These are phyloP conservation scores for Cadophora malorum DNA, from an alignment of 2,329 filamentous ascomycete species.

Conservation along the genomic window DNA sequence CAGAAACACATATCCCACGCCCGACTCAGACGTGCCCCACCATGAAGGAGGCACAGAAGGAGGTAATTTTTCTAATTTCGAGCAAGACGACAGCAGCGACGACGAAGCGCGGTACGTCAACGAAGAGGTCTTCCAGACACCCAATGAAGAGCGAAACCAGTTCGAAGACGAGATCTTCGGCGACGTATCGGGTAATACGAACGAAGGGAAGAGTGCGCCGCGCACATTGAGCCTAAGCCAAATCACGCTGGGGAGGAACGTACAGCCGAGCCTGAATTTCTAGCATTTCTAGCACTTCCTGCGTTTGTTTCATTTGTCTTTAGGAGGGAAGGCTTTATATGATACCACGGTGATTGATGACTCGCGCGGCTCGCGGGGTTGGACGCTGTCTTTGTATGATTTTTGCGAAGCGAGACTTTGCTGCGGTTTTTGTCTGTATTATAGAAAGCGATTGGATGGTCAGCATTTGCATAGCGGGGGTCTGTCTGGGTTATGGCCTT, in stretches of 20 bases:
- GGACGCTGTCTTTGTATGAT: slow-evolving; percentile 15
- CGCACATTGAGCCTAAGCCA: slow-evolving; percentile 70
- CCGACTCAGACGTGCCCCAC: slow-evolving; percentile 20
- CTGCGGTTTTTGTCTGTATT: slow-evolving; percentile 1
- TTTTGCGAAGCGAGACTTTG: slow-evolving; percentile 18
- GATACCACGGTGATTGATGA: slow-evolving; percentile 19
- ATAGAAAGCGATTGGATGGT: neutral
- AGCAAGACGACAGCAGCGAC: slow-evolving; percentile 41
- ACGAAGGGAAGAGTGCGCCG: slow-evolving; percentile 56
- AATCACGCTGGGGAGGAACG: slow-evolving; percentile 53
- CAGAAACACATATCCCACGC: slow-evolving; percentile 30
- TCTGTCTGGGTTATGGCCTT: neutral
- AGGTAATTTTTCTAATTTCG: slow-evolving; percentile 40
- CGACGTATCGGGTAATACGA: slow-evolving; percentile 44
- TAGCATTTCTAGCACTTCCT: slow-evolving; percentile 1
- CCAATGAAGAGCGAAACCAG: slow-evolving; percentile 53
- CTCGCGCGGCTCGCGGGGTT: neutral
- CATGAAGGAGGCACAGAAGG: slow-evolving; percentile 9
- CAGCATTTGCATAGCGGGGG: slow-evolving; percentile 13
- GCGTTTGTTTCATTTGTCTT: slow-evolving; percentile 16
- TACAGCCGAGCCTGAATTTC: slow-evolving; percentile 12
- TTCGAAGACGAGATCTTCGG: slow-evolving; percentile 51
- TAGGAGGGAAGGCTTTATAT: slow-evolving; percentile 8
- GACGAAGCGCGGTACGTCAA: slow-evolving; percentile 46
- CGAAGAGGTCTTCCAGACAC: slow-evolving; percentile 59